Evolutionary conservation across 306 rosid genomes (phyloP), one percentile per base, ranked within the genome.

Genomic region (Pyrus pyrifolia): DNA sequence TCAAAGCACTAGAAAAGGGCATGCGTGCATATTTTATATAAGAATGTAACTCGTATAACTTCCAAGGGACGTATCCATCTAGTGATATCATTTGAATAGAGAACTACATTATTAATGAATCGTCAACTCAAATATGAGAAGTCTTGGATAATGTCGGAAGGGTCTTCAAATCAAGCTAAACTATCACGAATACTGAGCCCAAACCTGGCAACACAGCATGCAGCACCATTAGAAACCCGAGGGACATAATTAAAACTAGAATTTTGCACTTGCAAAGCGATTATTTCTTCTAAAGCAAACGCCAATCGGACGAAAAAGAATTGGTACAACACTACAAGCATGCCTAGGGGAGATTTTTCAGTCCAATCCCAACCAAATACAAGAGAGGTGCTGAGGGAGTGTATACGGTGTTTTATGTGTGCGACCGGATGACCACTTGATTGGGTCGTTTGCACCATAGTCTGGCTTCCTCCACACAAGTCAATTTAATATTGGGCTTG

Each of bases 131-230:
- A 10, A 22, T 11, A 58, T 2, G 11, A 9, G 11, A 22, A n/a
- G 0, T 22, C 3, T 61, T 0, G 3, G 0, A 49, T 17, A 6
- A 49, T 49, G 21, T 1, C 2, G 3, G 45, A 3, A 42, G 0
- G 12, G 4, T 42, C 45, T 42, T 42, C 12, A 42, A 42, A 42
- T 12, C 45, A 42, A 42, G 10, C 12, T 2, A 42, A 2, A 42
- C 45, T 42, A 40, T 42, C 45, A 42, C 1, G 3, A 10, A 42
- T 9, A 42, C 12, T 42, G 9, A 42, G 12, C 12, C 11, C 45
- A 40, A 2, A 40, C 3, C 1, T 40, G 3, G 3, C 12, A 8
- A 40, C 3, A 40, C 11, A 40, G 45, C 2, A 12, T 40, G 45
- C 11, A 40, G 9, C 45, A 40, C 11, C 45, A 9, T 40, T 40